Evolutionary conservation across 768 basidiomycete species (phyloP).

Genomic region (Lenzites betulinus): DNA sequence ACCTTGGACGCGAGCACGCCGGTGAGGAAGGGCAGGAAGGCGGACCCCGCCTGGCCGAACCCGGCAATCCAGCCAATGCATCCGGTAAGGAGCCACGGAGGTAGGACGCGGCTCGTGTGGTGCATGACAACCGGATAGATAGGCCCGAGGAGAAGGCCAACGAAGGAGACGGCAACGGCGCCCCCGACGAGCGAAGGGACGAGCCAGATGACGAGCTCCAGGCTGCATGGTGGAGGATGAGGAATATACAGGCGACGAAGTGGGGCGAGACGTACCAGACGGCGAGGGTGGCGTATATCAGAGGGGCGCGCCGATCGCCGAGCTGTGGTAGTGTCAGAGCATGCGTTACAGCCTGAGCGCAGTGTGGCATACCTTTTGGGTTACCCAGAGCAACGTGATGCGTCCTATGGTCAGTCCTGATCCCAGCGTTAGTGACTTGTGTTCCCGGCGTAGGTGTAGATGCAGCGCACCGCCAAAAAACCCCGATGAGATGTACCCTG

Average conservation of each 20-base stretch:
- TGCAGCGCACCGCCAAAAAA: conserved; percentile 44
- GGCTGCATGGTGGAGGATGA: conserved; percentile 35
- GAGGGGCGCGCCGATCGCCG: conserved; percentile 41
- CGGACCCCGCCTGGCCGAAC: conserved; percentile 52
- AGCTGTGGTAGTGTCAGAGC: conserved; percentile 25
- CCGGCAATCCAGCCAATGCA: conserved; percentile 54
- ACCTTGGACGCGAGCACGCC: conserved; percentile 43
- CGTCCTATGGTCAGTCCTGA: conserved; percentile 55
- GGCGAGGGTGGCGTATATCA: conserved; percentile 37
- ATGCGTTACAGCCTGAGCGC: too few species aligned
- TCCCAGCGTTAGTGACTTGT: too few species aligned
- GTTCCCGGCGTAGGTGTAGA: too few species aligned
- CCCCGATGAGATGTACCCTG: conserved; percentile 53
- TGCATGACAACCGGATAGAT: conserved; percentile 48
- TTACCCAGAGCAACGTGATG: conserved; percentile 52
- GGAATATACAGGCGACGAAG: neutral
- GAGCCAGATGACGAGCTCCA: conserved; percentile 61
- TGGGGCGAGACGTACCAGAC: conserved; percentile 35
- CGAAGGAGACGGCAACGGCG: conserved; percentile 52
- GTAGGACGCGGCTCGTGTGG: conserved; percentile 42
- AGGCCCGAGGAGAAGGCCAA: conserved; percentile 55
- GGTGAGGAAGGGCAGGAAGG: conserved; percentile 52
- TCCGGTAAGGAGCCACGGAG: conserved; percentile 42
- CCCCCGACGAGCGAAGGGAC: conserved; percentile 52
- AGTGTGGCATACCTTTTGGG: conserved; percentile 36